Evolutionary conservation across 495 filamentous ascomycete species (phyloP), one percentile per base, ranked within the genome.

Genomic region (Penicillium turbatum): DNA sequence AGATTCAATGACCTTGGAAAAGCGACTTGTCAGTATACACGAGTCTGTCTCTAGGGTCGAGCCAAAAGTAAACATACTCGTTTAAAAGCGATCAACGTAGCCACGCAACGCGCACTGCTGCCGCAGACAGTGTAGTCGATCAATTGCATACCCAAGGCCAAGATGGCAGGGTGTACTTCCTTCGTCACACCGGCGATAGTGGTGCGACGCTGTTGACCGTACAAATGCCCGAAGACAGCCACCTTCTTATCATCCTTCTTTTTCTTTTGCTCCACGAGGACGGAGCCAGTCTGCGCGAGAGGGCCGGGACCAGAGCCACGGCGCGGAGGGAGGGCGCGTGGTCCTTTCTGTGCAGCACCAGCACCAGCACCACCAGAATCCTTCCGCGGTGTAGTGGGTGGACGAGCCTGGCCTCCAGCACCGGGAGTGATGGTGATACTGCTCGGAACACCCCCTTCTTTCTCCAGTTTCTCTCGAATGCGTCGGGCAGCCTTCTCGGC

Each of bases 131-230:
- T 80, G 71, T 96, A 96, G 48, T 85, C 87, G 58, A 87, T 86
- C 78, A 97, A 89, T 70, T 97, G 89, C 60, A 96, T 79, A 2
- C 92, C 93, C 19, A 97, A 72, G 0, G 88, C 83, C 52, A 96
- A 71, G 8, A 97, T 85, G 1, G 90, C 84, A 2, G 91, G 90
- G 64, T 98, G 91, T 16, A 98, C 86, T 61, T 97, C 92, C 64
- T 92, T 93, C 29, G 83, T 80, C 11, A 87, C 89, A 19, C 87
- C 87, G 2, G 84, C 84, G 27, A 91, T 74, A 6, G 82, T 84
- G 48, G 86, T 87, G 51, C 85, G 78, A 57, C 86, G 70, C 21
- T 78, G 82, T 34, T 88, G 80, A 53, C 88, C 89, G 60, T 93
- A 86, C 12, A 97, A 70, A 67, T 97, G 91, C 46, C 89, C 85